Conservation (phyloP, 2,329 filamentous ascomycete species). For the Ophiocordyceps unilateralis region DNA sequence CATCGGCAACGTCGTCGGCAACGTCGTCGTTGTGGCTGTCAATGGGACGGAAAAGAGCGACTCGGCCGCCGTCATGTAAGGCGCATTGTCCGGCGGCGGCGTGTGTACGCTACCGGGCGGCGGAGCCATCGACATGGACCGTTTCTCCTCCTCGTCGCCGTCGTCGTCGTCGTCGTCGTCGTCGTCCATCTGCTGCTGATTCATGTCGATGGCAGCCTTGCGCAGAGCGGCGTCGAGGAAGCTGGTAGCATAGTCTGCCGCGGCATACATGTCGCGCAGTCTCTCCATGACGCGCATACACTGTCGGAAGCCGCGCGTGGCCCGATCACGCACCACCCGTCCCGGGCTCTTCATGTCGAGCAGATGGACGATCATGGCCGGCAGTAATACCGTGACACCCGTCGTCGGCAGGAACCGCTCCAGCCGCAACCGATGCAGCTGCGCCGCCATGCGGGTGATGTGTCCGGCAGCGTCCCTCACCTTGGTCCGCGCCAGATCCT, state of each 20-base stretch:
- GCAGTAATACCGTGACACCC: constrained; percentile 77
- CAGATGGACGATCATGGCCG: constrained; percentile 85
- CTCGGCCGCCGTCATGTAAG: constrained; percentile 24
- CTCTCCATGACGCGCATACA: constrained; percentile 87
- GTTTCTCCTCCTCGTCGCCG: too few relatives aligned
- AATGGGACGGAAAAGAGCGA: constrained; percentile 14
- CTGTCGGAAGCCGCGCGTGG: constrained; percentile 67
- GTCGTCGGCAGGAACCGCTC: constrained; percentile 74
- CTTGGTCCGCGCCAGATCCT: constrained; percentile 67
- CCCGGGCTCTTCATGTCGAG: constrained; percentile 79
- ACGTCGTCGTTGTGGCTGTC: not conserved
- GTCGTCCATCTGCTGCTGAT: constrained; percentile 3
- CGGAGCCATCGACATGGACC: constrained; percentile 17
- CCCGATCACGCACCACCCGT: constrained; percentile 51
- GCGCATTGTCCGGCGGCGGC: constrained; percentile 34
- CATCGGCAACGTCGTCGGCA: too few relatives aligned
- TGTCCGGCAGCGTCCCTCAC: constrained; percentile 71
- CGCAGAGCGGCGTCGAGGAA: constrained; percentile 86
- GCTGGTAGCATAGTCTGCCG: constrained; percentile 88
- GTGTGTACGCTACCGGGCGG: constrained; percentile 22
- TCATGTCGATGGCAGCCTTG: constrained; percentile 65
- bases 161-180: too few relatives aligned
- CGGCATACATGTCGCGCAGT: constrained; percentile 75
- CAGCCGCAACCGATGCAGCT: constrained; percentile 54
- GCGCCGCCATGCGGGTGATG: constrained; percentile 69